phyloP scores from a whole-genome alignment of 2,329 filamentous ascomycete species.

The Daldinia sp. region DNA sequence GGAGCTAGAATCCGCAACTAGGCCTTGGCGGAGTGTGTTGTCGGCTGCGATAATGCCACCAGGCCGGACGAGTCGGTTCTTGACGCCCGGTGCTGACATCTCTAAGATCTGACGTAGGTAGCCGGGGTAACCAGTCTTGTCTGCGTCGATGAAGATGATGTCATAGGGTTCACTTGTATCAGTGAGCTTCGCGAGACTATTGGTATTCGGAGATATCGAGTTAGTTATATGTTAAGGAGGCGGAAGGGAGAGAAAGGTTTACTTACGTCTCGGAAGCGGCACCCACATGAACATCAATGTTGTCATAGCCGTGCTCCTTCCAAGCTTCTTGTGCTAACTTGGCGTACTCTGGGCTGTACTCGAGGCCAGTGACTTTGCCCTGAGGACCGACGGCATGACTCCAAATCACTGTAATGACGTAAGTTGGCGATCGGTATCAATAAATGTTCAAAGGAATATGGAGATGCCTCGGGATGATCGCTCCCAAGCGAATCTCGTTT shows the following conservation, averaged over 20 bases:
- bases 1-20: conserved; percentile 55
- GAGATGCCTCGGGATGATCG: not conserved
- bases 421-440: not conserved
- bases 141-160: conserved; percentile 62
- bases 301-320: conserved; percentile 51
- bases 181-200: conserved; percentile 43
- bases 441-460: not conserved
- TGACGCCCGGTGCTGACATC: conserved; percentile 50
- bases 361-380: conserved; percentile 55
- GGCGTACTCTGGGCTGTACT: conserved; percentile 56
- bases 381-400: conserved; percentile 55
- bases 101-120: conserved; percentile 58
- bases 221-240: not conserved
- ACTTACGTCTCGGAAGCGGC: conserved; percentile 57
- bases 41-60: conserved; percentile 63
- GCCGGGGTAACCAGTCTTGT: conserved; percentile 60
- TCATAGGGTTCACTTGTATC: conserved; percentile 56
- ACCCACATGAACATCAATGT: conserved; percentile 57
- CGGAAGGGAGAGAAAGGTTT: not conserved
- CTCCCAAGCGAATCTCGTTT: not conserved
- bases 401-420: conserved; percentile 50
- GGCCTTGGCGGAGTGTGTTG: conserved; percentile 59
- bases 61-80: conserved; percentile 54
- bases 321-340: conserved; percentile 51
- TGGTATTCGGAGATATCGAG: not conserved